Conservation (phyloP, 208 protist species). For the Leishmania turanica region DNA sequence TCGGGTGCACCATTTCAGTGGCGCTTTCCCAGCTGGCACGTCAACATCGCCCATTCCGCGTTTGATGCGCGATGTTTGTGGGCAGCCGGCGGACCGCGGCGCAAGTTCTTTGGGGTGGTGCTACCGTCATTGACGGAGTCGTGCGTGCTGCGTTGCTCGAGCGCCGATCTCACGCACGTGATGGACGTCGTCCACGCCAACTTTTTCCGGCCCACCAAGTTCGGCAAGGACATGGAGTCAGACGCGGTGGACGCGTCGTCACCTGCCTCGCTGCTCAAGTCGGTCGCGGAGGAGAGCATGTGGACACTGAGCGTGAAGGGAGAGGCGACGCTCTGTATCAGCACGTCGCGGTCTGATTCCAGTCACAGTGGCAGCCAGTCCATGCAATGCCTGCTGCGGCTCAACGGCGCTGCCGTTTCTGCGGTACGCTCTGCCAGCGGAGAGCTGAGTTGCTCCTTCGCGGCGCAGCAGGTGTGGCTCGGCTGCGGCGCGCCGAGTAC, state of each 20-base stretch:
- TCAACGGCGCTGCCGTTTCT: background rate
- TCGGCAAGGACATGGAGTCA: too few relatives aligned
- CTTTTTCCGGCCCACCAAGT: background rate
- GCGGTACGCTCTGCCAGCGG: background rate
- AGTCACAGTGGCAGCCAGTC: background rate
- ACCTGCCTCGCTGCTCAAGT: slow-evolving; percentile 19
- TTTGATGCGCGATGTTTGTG: slow-evolving; percentile 18
- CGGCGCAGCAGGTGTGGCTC: background rate
- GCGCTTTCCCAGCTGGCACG: slow-evolving; percentile 11
- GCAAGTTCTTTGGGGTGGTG: slow-evolving; percentile 15
- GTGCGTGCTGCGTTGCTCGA: slow-evolving; percentile 5
- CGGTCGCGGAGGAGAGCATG: slow-evolving; percentile 10
- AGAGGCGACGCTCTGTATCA: background rate
- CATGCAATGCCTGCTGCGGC: slow-evolving; percentile 1
- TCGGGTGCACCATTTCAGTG: background rate
- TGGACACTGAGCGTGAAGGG: slow-evolving; percentile 14
- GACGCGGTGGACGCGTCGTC: background rate
- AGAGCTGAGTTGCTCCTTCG: background rate
- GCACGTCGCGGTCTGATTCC: background rate
- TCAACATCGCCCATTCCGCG: slow-evolving; percentile 5
- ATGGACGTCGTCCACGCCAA: slow-evolving; percentile 24
- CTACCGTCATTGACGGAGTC: slow-evolving; percentile 12
- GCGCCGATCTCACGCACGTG: slow-evolving; percentile 8
- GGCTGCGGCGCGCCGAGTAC: background rate
- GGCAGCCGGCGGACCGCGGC: slow-evolving; percentile 4